phyloP scores from a whole-genome alignment of 2,329 filamentous ascomycete species.

The Dendrostoma leiphaemia region DNA sequence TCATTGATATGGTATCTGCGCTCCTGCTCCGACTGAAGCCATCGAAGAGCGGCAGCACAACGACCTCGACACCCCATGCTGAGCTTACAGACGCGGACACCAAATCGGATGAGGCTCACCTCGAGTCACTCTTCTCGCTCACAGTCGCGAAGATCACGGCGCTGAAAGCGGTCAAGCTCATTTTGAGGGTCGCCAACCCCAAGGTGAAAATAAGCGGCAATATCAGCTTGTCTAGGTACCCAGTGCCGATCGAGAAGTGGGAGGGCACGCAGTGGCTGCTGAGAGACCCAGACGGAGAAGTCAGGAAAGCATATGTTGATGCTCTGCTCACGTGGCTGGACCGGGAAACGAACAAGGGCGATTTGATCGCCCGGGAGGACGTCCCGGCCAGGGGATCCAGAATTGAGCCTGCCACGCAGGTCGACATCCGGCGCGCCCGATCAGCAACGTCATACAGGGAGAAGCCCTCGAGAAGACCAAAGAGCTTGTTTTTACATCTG shows the following conservation, averaged over 20 bases:
- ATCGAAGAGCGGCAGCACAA: constrained; percentile 38
- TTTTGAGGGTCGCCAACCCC: constrained; percentile 77
- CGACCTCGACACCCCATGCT: constrained; percentile 40
- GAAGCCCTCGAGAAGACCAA: constrained; percentile 48
- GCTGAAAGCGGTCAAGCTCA: constrained; percentile 76
- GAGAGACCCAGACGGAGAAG: constrained; percentile 72
- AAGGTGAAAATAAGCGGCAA: constrained; percentile 57
- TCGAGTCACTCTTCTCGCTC: constrained; percentile 53
- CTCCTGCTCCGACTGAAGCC: constrained; percentile 79
- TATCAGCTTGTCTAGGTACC: constrained; percentile 67
- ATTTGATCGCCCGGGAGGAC: constrained; percentile 40
- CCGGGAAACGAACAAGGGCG: constrained; percentile 68
- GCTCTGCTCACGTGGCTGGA: constrained; percentile 82
- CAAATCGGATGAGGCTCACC: constrained; percentile 36
- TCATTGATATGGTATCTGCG: constrained; percentile 87
- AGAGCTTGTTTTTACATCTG: constrained; percentile 74
- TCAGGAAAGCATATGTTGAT: constrained; percentile 83
- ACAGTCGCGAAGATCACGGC: constrained; percentile 60
- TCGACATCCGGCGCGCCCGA: constrained; percentile 60
- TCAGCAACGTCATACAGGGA: constrained; percentile 66
- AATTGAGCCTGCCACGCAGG: constrained; percentile 49
- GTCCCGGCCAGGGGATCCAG: constrained; percentile 39
- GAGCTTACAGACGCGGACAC: constrained; percentile 48
- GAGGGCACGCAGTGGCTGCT: constrained; percentile 95
- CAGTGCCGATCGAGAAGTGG: constrained; percentile 81